phyloP scores from a whole-genome alignment of 441 rosid genomes.

The Daphne laureola region DNA sequence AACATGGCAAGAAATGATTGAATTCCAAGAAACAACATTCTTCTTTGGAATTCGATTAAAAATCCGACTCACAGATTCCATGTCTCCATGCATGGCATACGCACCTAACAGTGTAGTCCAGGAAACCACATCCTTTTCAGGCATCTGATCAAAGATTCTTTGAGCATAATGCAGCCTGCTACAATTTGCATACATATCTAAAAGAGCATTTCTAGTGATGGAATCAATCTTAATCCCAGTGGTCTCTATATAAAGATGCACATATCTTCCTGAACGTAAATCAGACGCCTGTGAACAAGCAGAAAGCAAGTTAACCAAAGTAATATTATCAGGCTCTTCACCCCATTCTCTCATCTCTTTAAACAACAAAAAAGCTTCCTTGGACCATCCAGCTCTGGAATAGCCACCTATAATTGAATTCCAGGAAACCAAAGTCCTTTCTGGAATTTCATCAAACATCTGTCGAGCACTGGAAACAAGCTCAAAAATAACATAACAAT shows the following conservation, averaged over 20 bases:
- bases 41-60: slow-evolving; percentile 29
- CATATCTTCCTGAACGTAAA: slow-evolving; percentile 14
- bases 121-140: slow-evolving; percentile 21
- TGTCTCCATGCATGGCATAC: slow-evolving; percentile 21
- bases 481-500: slow-evolving; percentile 8
- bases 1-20: slow-evolving; percentile 20
- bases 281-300: slow-evolving; percentile 13
- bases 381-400: slow-evolving; percentile 13
- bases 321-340: slow-evolving; percentile 17
- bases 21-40: slow-evolving; percentile 27
- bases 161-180: slow-evolving; percentile 17
- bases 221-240: slow-evolving; percentile 14
- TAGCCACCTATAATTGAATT: slow-evolving; percentile 27
- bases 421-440: slow-evolving; percentile 26
- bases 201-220: slow-evolving; percentile 18
- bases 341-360: slow-evolving; percentile 20
- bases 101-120: slow-evolving; percentile 26
- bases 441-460: slow-evolving; percentile 22
- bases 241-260: slow-evolving; percentile 17
- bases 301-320: slow-evolving; percentile 13
- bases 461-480: slow-evolving; percentile 5
- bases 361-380: slow-evolving; percentile 20
- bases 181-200: slow-evolving; percentile 28
- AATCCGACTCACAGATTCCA: slow-evolving; percentile 16
- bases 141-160: slow-evolving; percentile 18